Base-by-base conservation (phyloP, 2,329 filamentous ascomycete genomes). In the Magnaporthiopsis incrustans region DNA sequence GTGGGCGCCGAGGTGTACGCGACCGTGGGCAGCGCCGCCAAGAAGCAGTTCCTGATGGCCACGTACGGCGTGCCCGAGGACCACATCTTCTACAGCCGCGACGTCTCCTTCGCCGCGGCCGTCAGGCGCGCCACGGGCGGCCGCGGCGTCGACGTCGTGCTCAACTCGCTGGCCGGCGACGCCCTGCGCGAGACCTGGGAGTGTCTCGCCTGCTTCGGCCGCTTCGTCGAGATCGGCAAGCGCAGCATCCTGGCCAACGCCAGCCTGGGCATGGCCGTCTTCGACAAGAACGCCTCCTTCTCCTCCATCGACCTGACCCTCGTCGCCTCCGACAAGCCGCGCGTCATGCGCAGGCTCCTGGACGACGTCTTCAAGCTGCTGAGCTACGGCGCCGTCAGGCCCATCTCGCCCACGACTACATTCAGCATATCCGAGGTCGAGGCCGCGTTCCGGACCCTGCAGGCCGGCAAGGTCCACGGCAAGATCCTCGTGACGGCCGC, bases 221-320 rank as follows among this genome's bases (percentile, higher is more conserved):
- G 70, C 22, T 74, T 77, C 44, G 61, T 77, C 7, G 75, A 77
- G 67, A 71, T 76, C 25, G 73, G 73, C 7, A 73, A 73, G 64
- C 69, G 69, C 18, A 73, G 76, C 61, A 71, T 76, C 56, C 61
- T 67, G 4, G 70, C 72, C 60, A 74, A 77, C 57, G 71, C 68
- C 22, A 67, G 70, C 6, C 69, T 79, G 22, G 73, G 74, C n/a
- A 77, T 78, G 75, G 62, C 67, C 2, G 71, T 70, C 0, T 77
- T 78, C 35, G 70, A 71, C 18, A 7, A 57, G 38, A 67, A 67
- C 62, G 57, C 58, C 30, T 63, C 64, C 7, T 68, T 65, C 38
- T 50, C 50, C 26, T 61, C 61, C 10, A 56, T 68, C 14, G 67
- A 68, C 44, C 57, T 68, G n/a, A 60, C 61, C 1, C 61, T 61